These are phyloP conservation scores for Yamadazyma dendronema DNA, from an alignment of 1,139 yeast species.

Conservation along the genomic window DNA sequence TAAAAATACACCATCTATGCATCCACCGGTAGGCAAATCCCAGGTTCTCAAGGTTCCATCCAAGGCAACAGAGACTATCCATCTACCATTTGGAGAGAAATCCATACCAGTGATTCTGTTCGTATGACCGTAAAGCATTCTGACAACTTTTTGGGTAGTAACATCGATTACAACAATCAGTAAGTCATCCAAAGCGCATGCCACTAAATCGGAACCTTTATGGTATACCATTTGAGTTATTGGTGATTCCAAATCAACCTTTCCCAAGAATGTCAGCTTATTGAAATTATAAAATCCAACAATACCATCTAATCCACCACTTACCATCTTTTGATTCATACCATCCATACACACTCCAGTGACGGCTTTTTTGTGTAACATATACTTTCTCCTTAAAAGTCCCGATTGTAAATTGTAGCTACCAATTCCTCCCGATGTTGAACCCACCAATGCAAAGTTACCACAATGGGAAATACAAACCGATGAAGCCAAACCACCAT, in stretches of 20 bases:
- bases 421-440: constrained; percentile 83
- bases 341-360: constrained; percentile 91
- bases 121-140: constrained; percentile 87
- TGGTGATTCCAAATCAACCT: constrained; percentile 70
- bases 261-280: constrained; percentile 66
- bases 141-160: constrained; percentile 74
- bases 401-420: constrained; percentile 94
- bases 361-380: constrained; percentile 74
- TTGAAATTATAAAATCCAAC: constrained; percentile 87
- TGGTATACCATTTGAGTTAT: constrained; percentile 77
- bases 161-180: constrained; percentile 82
- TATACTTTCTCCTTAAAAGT: constrained; percentile 59
- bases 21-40: constrained; percentile 97
- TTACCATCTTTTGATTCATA: constrained; percentile 82
- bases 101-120: constrained; percentile 87
- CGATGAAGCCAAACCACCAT: constrained; percentile 76
- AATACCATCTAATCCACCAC: constrained; percentile 85
- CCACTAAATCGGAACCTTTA: constrained; percentile 78
- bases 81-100: constrained; percentile 93
- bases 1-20: constrained; percentile 86
- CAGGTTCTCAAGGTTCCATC: constrained; percentile 93
- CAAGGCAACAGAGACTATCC: constrained; percentile 82
- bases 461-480: constrained; percentile 91
- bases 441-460: constrained; percentile 92
- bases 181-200: constrained; percentile 83